Percentiles rank a stretch among this genome's conserved stretches.
Evolutionary conservation across 1,284 basidiomycete genomes (phyloP).

Genomic region (Malassezia pachydermatis): DNA sequence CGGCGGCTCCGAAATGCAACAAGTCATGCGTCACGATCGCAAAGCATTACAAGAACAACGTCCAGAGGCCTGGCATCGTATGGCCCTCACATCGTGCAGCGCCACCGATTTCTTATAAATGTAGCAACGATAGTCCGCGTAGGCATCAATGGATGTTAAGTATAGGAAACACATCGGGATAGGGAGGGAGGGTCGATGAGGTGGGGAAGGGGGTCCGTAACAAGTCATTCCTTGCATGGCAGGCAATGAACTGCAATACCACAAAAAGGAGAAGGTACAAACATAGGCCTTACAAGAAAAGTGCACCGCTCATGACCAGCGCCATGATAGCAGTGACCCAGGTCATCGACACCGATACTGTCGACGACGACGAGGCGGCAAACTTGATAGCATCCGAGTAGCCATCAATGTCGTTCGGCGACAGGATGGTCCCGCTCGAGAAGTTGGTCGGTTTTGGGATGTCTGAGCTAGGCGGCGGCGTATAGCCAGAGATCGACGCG

Average conservation of each 20-base stretch:
- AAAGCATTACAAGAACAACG: constrained; percentile 8
- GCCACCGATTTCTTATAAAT: constrained; percentile 9
- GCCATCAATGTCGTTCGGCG: constrained; percentile 22
- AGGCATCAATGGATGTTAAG: neutral
- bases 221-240: neutral
- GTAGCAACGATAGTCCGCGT: neutral
- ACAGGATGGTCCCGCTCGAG: constrained; percentile 27
- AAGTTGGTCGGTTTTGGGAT: constrained; percentile 19
- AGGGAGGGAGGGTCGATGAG: neutral
- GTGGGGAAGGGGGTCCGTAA: neutral
- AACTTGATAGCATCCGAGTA: constrained; percentile 20
- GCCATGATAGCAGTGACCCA: neutral
- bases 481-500: constrained; percentile 34
- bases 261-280: neutral
- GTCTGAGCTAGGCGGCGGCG: constrained; percentile 19
- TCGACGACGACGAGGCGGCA: neutral
- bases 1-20: neutral
- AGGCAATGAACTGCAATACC: neutral
- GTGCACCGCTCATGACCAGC: neutral
- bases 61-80: constrained; percentile 3
- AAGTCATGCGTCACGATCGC: constrained; percentile 1
- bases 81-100: neutral
- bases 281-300: constrained; percentile 1
- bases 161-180: neutral
- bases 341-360: neutral